Base-by-base conservation (phyloP, 2,329 filamentous ascomycete species). In the Thermothelomyces thermophilus region DNA sequence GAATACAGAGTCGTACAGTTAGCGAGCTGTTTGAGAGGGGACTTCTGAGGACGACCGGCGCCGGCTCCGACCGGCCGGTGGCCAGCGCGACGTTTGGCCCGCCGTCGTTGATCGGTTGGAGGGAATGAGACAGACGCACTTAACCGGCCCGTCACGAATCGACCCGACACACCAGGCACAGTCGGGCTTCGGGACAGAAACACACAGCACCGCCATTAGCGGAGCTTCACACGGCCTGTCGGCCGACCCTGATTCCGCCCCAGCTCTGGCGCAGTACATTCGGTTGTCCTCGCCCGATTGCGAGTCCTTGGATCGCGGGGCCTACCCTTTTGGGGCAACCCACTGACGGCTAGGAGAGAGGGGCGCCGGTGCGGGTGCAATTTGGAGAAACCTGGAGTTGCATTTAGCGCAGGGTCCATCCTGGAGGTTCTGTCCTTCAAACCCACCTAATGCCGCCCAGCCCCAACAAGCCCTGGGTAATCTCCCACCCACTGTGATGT, bases 101-200 rank as follows among this genome's bases (percentile, higher is more conserved):
- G 43, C 17, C 35, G 8, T 34, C 8, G 7, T 19, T 28, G 5
- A 26, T 26, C 24, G 24, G n/a, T n/a, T n/a, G n/a, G 24, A 9
- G 24, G 5, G 24, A 26, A 5, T 9, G 5, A 26, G 24, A 26
- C 24, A 26, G 8, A 43, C 9, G 36, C 17, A 31, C 37, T 16
- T 30, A n/a, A 8, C 34, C 31, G 36, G 30, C 16, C 36, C 48
- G 26, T 16, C 41, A 45, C 40, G 19, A 24, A 22, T 13, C 36
- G 13, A 17, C 22, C 35, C 42, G 26, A 14, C 22, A 41, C 31
- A 28, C 44, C 49, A 40, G 34, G n/a, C 45, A 41, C 20, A 47
- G 24, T 20, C 45, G 45, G n/a, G 45, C 14, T 31, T 16, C 44
- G 44, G 49, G 33, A 42, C 39, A 26, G 42, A 24, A 51, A 45